Evolutionary conservation across 140 eudicot genomes (phyloP), one percentile per base, ranked within the genome.

Genomic region (Erigeron philadelphicus): DNA sequence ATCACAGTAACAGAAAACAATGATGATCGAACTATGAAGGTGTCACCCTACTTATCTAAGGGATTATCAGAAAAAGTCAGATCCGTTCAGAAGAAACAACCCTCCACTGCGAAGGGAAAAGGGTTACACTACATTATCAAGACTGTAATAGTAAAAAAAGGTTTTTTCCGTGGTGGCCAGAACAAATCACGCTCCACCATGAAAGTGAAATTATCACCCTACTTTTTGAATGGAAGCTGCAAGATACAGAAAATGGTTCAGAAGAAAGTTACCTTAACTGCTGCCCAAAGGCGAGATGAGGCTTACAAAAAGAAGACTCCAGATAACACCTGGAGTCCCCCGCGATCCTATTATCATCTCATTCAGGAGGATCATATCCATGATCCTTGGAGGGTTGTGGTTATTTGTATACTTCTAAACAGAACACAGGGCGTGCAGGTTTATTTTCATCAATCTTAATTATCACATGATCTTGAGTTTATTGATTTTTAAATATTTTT

Each of bases 351-450:
- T 57, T 78, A 60, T 69, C 67, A 84, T 72, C 97, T 90, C 66
- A 83, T 90, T 67, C 97, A 90, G 66, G 95, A 90, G 78, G 88
- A 88, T 60, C 90, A 90, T 75, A 47, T 81, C 62, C 76, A 81
- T 69, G 95, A 87, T 76, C 96, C 97, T 44, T 90, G 97, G 97
- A 90, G 94, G 80, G 82, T 87, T 59, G 79, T 90, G 76, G 85
- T 78, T 12, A 90, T 90, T 35, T 90, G 97, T 61, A 76, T 87
- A 62, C 95, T 90, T 72, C 78, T 87, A 45, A 90, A 90, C 74
- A 45, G 17, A 40, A 90, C 96, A 1, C 82, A 80, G 62, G 96
- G 97, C 25, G n/a, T 40, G 18, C 97, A 90, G 95, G 97, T 87
- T 25, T 9, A 1, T 35, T 9, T 4, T 7, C 17, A 15, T 15